Base-by-base conservation (phyloP, 1,284 basidiomycete genomes). In the Irpex sp. region DNA sequence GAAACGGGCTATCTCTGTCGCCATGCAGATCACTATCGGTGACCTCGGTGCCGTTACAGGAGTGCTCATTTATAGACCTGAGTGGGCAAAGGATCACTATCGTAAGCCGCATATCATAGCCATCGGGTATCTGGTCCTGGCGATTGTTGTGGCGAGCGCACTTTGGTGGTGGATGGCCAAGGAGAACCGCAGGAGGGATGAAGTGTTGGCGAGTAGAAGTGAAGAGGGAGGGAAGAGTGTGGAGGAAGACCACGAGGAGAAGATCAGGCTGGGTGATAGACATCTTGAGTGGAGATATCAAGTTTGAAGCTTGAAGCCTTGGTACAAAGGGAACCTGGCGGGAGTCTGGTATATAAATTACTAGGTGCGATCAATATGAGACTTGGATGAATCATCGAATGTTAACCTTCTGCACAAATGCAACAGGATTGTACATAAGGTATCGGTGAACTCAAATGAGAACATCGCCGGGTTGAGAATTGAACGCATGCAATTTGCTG, bases 11-110 rank as follows among this genome's bases (percentile, higher is more conserved):
- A 80, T 86, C 0, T 85, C 83, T 0, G 79, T 86, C 2, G 88
- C 86, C 1, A 82, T 88, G 81, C 86, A 89, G 71, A 89, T 91
- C 63, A 82, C 81, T 13, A 82, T 89, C 9, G 87, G 87, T 5
- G 86, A 90, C 67, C 76, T 86, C 36, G 88, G 86, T 3, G 85
- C 87, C 19, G 84, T 89, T 61, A 79, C 82, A n/a, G 85, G 82
- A 26, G 82, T 81, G 57, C 77, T 83, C 65, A 78, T 88, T 58
- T 87, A 85, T 69, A 73, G 83, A 34, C 83, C 84, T 2, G 78
- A 74, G 55, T 78, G 85, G 40, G 71, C 76, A 7, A 74, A 70
- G 2, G 72, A 85, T 69, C 73, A 79, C 55, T 89, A 81, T 75
- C 80, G 85, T 40, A 82, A 75, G 59, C 86, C 87, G 9, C 84